phyloP scores from a whole-genome alignment of 208 protist species.

The Polymyxa betae region DNA sequence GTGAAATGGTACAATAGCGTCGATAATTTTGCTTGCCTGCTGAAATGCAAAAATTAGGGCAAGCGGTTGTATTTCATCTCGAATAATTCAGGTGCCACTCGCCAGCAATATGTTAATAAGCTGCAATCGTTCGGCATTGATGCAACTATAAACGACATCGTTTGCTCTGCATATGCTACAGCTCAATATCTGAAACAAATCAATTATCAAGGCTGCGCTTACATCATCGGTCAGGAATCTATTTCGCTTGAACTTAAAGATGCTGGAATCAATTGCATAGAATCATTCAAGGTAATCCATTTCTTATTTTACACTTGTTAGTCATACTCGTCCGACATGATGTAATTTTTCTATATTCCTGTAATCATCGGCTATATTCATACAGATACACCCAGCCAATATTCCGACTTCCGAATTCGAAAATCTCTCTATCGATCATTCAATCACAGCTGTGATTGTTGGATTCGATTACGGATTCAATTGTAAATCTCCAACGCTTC shows the following conservation, averaged over 20 bases:
- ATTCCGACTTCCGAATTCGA: not conserved
- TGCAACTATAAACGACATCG: not conserved
- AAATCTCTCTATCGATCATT: not conserved
- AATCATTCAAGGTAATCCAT: not conserved
- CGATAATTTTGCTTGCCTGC: not conserved
- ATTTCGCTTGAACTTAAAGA: not conserved
- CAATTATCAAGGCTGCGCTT: not conserved
- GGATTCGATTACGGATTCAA: conserved; percentile 12
- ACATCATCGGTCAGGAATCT: not conserved
- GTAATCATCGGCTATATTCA: not conserved
- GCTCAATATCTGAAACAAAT: conserved; percentile 1
- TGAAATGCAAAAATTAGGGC: not conserved
- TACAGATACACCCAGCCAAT: not conserved
- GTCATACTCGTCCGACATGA: too few species aligned
- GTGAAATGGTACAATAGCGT: not conserved
- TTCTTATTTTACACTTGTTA: too few species aligned
- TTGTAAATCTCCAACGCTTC: too few species aligned
- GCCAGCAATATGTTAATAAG: conserved; percentile 8
- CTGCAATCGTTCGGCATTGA: not conserved
- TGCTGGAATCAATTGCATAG: not conserved
- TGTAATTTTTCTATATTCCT: not conserved
- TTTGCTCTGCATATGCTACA: not conserved
- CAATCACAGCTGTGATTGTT: conserved; percentile 24
- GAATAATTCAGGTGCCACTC: not conserved
- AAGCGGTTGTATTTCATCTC: conserved; percentile 32